A percentile compares a stretch with the other conserved stretches of the same genome.
These are phyloP conservation scores for Farysia itapuensis DNA, from an alignment of 1,284 basidiomycete species.

Conservation along the genomic window DNA sequence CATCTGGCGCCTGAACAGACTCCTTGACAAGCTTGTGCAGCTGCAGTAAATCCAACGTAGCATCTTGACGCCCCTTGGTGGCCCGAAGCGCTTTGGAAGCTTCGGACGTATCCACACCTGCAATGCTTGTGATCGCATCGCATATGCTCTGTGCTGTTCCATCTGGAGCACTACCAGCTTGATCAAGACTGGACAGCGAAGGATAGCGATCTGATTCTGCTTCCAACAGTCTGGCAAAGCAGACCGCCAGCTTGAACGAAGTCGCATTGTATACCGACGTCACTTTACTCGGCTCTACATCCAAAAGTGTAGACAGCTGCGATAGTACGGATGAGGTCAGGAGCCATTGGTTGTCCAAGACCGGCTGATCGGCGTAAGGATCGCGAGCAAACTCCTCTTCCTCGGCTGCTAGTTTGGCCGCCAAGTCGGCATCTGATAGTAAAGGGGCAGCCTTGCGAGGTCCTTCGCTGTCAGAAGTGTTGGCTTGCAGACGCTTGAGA, in stretches of 20 bases:
- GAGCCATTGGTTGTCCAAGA: conserved; percentile 54
- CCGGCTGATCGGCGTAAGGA: conserved; percentile 24
- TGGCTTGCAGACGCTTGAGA: neutral
- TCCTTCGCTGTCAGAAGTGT: neutral
- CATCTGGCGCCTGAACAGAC: conserved; percentile 33
- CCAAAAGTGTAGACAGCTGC: conserved; percentile 47
- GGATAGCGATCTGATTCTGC: conserved; percentile 23
- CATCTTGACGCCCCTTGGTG: conserved; percentile 49
- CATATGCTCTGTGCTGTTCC: conserved; percentile 32
- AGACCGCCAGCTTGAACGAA: conserved; percentile 44
- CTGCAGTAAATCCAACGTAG: conserved; percentile 51
- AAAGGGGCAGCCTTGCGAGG: neutral
- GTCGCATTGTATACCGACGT: conserved; percentile 41
- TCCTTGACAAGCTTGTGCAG: conserved; percentile 36
- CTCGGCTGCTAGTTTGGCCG: conserved; percentile 42
- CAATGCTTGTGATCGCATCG: conserved; percentile 30
- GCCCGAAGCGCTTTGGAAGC: conserved; percentile 39
- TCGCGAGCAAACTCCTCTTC: conserved; percentile 27
- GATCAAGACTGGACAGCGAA: conserved; percentile 23
- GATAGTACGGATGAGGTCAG: conserved; percentile 53
- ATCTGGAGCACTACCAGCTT: conserved; percentile 13
- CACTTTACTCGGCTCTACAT: conserved; percentile 27
- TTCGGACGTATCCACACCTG: conserved; percentile 2
- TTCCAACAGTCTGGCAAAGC: conserved; percentile 38
- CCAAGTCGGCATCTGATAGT: conserved; percentile 44